A percentile compares a stretch with the other conserved stretches of the same genome.
phyloP scores from a whole-genome alignment of 2,329 filamentous ascomycete species.

The Madurella fahalii region DNA sequence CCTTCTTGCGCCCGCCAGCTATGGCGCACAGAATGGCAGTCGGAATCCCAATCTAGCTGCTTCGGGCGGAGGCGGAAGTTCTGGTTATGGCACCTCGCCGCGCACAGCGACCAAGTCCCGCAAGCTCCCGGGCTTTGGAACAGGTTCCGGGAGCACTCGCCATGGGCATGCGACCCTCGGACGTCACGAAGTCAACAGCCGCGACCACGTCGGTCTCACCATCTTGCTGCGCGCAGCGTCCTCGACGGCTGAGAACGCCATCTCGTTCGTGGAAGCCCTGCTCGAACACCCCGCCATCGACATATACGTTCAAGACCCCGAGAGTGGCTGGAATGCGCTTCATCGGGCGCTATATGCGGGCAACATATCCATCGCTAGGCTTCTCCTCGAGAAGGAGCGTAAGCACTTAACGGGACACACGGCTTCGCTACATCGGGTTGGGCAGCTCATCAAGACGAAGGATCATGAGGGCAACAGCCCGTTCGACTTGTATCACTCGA shows the following conservation, averaged over 20 bases:
- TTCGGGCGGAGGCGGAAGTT: conserved; percentile 33
- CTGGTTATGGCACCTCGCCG: conserved; percentile 46
- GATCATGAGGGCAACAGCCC: conserved; percentile 93
- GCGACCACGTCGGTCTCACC: conserved; percentile 76
- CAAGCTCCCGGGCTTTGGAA: conserved; percentile 49
- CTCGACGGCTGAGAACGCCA: conserved; percentile 63
- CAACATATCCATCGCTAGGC: conserved; percentile 79
- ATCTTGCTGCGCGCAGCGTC: conserved; percentile 81
- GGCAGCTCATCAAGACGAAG: conserved; percentile 86
- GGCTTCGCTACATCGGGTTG: conserved; percentile 57
- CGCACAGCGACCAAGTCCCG: conserved; percentile 46
- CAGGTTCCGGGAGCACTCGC: conserved; percentile 41
- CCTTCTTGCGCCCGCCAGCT: conserved; percentile 70
- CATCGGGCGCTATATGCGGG: conserved; percentile 88
- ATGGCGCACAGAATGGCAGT: conserved; percentile 50
- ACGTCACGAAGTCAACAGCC: conserved; percentile 74
- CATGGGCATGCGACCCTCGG: conserved; percentile 41
- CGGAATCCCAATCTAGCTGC: conserved; percentile 50
- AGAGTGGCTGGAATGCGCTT: conserved; percentile 94
- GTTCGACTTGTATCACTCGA: conserved; percentile 86
- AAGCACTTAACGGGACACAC: conserved; percentile 59
- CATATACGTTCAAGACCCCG: conserved; percentile 78
- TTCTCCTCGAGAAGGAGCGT: conserved; percentile 75
- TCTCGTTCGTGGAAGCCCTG: conserved; percentile 72
- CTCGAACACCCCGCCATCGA: conserved; percentile 80